These are phyloP conservation scores for Chalara sp. DNA, from an alignment of 2,329 filamentous ascomycete species.

Conservation along the genomic window DNA sequence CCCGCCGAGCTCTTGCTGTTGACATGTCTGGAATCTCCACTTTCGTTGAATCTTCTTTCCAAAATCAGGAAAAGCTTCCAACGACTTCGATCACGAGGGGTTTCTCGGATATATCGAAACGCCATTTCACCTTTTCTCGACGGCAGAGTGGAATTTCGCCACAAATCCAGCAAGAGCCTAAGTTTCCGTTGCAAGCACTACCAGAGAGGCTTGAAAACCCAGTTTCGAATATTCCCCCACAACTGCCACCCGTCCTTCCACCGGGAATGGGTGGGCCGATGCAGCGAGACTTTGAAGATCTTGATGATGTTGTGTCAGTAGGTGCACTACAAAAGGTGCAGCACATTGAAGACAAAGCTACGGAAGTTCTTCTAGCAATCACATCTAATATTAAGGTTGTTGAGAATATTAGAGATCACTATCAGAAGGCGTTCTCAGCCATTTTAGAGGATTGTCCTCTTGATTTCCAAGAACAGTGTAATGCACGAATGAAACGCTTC, in stretches of 20 bases:
- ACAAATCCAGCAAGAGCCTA: not conserved
- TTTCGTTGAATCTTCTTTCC: not conserved
- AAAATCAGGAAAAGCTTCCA: no score
- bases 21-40: slow-evolving; percentile 1
- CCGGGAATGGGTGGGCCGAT: not conserved
- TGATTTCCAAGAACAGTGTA: slow-evolving; percentile 4
- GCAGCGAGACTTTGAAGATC: not conserved
- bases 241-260: slow-evolving; percentile 1
- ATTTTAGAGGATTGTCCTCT: slow-evolving; percentile 5
- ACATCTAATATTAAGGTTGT: slow-evolving; percentile 28
- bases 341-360: slow-evolving; percentile 30
- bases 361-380: slow-evolving; percentile 27
- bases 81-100: not conserved
- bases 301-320: slow-evolving; percentile 20
- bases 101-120: not conserved
- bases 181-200: not conserved
- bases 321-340: slow-evolving; percentile 28
- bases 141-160: not conserved
- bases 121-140: not conserved
- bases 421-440: slow-evolving; percentile 5
- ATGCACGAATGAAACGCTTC: slow-evolving; percentile 12
- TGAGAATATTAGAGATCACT: slow-evolving; percentile 16
- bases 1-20: slow-evolving; percentile 1
- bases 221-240: not conserved
- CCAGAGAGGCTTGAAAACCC: no score